phyloP scores from a whole-genome alignment of 2,329 filamentous ascomycete species.

The Lachnellula arida region DNA sequence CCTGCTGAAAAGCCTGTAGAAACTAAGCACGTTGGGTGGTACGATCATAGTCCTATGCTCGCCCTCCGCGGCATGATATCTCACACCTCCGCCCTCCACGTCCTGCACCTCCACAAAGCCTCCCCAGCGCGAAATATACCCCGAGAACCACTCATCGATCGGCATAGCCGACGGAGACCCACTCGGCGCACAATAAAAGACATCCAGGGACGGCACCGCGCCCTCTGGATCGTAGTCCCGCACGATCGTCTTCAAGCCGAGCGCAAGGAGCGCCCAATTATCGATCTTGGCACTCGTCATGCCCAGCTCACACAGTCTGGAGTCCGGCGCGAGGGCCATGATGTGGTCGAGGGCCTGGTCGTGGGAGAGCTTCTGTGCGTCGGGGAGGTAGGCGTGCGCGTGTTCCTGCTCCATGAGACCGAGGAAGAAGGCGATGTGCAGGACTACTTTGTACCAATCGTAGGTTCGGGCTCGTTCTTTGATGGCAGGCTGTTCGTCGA shows the following conservation, averaged over 20 bases:
- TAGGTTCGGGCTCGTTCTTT: constrained; percentile 28
- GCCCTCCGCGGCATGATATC: constrained; percentile 35
- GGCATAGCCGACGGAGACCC: constrained; percentile 5
- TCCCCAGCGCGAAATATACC: constrained; percentile 33
- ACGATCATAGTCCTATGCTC: constrained; percentile 38
- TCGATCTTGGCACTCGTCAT: constrained; percentile 27
- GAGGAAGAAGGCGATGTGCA: constrained; percentile 36
- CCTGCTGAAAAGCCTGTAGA: constrained; percentile 28
- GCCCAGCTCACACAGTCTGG: constrained; percentile 31
- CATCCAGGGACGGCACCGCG: constrained; percentile 35
- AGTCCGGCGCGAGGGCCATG: constrained; percentile 16
- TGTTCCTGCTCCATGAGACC: constrained; percentile 32
- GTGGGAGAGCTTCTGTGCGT: constrained; percentile 20
- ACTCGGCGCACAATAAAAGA: constrained; percentile 37
- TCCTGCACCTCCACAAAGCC: constrained; percentile 27
- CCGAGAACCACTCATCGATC: constrained; percentile 30
- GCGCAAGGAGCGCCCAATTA: constrained; percentile 36
- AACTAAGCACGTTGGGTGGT: constrained; percentile 33
- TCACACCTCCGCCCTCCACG: constrained; percentile 3
- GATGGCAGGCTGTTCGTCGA: constrained; percentile 48
- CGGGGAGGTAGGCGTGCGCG: constrained; percentile 39
- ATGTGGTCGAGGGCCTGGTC: constrained; percentile 24
- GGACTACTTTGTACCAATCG: constrained; percentile 33
- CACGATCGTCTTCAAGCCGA: constrained; percentile 35
- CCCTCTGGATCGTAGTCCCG: constrained; percentile 41